Conservation (phyloP, 1,284 basidiomycete genomes). For the Papiliotrema flavescens region DNA sequence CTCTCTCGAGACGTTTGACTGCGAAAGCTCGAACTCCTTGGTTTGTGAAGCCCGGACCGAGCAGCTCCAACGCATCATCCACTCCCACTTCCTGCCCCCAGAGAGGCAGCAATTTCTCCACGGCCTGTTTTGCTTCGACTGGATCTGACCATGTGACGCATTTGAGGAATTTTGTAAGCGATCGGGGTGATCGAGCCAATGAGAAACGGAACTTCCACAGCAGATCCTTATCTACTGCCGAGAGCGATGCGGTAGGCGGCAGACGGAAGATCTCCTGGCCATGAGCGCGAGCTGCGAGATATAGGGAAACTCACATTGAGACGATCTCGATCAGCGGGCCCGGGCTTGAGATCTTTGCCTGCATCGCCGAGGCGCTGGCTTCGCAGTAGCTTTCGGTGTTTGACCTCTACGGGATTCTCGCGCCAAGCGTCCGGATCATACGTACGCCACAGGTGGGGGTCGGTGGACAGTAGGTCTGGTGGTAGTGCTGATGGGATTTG, state of each 20-base stretch:
- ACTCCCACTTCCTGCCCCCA: slow-evolving; percentile 93
- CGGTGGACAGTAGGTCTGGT: slow-evolving; percentile 54
- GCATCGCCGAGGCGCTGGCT: slow-evolving; percentile 92
- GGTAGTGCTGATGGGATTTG: slow-evolving; percentile 42
- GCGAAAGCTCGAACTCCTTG: slow-evolving; percentile 90
- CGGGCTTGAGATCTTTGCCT: slow-evolving; percentile 93
- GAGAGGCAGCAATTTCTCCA: slow-evolving; percentile 89
- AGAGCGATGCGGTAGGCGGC: slow-evolving; percentile 83
- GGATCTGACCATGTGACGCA: slow-evolving; percentile 96
- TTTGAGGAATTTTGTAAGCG: slow-evolving; percentile 95
- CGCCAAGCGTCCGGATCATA: slow-evolving; percentile 81
- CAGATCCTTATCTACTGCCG: slow-evolving; percentile 88
- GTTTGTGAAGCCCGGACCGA: slow-evolving; percentile 88
- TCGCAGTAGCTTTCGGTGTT: slow-evolving; percentile 88
- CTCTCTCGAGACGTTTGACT: slow-evolving; percentile 80
- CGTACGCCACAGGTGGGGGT: slow-evolving; percentile 78
- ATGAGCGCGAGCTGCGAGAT: not conserved
- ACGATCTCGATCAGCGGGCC: slow-evolving; percentile 90
- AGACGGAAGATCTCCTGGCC: slow-evolving; percentile 77
- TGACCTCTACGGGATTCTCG: slow-evolving; percentile 95
- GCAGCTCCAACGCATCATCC: slow-evolving; percentile 90
- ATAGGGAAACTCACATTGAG: slow-evolving; percentile 62
- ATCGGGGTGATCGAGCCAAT: slow-evolving; percentile 66
- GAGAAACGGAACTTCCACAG: slow-evolving; percentile 99
- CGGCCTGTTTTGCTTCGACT: slow-evolving; percentile 94